These are phyloP conservation scores for Xylaria sp. DNA, from an alignment of 2,329 filamentous ascomycete species.

Conservation along the genomic window DNA sequence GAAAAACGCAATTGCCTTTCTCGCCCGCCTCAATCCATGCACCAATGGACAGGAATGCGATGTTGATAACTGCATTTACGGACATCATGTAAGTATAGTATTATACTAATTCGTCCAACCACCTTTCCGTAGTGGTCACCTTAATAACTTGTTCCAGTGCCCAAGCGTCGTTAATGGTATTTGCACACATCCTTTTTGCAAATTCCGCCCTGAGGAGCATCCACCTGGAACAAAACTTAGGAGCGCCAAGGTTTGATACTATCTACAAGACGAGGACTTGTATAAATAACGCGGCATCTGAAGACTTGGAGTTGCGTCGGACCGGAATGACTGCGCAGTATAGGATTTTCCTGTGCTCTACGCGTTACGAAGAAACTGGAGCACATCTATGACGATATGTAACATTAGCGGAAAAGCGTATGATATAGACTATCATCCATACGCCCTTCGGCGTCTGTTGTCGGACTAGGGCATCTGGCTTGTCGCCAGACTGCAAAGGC, in stretches of 20 bases:
- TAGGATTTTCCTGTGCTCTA: not conserved
- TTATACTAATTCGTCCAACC: not conserved
- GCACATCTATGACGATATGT: constrained; percentile 27
- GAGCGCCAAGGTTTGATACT: constrained; percentile 31
- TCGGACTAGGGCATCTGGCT: constrained; percentile 5
- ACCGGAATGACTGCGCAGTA: not conserved
- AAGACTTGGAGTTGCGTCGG: not conserved
- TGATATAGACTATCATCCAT: constrained; percentile 3
- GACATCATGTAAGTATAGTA: constrained; percentile 64
- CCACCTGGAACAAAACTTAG: constrained; percentile 66
- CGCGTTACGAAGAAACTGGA: constrained; percentile 8
- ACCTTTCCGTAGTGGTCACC: not conserved
- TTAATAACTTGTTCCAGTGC: constrained; percentile 54
- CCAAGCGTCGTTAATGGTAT: constrained; percentile 62
- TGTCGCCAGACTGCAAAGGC: constrained; percentile 5
- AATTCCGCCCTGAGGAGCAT: constrained; percentile 63
- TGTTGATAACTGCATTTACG: constrained; percentile 68
- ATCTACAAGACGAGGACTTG: constrained; percentile 7
- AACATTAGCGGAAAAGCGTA: constrained; percentile 27
- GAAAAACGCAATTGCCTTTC: constrained; percentile 63
- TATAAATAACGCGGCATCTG: constrained; percentile 7
- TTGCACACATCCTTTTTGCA: constrained; percentile 66
- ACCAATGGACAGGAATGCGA: constrained; percentile 67
- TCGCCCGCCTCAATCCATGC: constrained; percentile 69
- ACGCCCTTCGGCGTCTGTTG: constrained; percentile 2